Evolutionary conservation across 148 eudicot genomes (phyloP).

Genomic region (Camellia sinensis): DNA sequence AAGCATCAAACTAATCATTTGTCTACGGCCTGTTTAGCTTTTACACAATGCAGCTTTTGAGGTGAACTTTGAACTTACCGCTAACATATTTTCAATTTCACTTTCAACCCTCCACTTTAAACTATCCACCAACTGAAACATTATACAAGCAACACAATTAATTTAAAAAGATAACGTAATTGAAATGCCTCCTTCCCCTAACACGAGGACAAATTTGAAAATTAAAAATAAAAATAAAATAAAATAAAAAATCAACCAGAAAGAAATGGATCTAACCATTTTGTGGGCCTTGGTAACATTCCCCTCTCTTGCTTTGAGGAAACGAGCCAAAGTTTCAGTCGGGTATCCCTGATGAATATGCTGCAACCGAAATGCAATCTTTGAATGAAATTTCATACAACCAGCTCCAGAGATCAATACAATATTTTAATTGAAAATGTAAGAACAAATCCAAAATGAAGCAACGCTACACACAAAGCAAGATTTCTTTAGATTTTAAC

Average conservation of each 20-base stretch:
- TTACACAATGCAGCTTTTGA: background rate
- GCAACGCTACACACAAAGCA: background rate
- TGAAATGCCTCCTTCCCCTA: background rate
- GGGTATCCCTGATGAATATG: slow-evolving; percentile 67
- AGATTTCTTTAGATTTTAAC: background rate
- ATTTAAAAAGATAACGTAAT: background rate
- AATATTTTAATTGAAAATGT: background rate
- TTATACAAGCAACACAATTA: slow-evolving; percentile 6
- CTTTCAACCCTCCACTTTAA: slow-evolving; percentile 55
- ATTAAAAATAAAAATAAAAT: background rate
- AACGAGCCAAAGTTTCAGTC: slow-evolving; percentile 45
- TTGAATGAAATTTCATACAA: slow-evolving; percentile 8
- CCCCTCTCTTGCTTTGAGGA: slow-evolving; percentile 68
- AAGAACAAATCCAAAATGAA: background rate
- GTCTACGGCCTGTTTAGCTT: too few species aligned
- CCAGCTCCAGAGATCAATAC: background rate
- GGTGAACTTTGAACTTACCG: slow-evolving; percentile 30
- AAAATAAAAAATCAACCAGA: background rate
- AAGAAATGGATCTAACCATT: slow-evolving; percentile 38
- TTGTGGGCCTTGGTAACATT: slow-evolving; percentile 49
- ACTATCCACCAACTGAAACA: slow-evolving; percentile 55
- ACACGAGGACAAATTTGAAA: background rate
- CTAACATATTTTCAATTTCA: slow-evolving; percentile 50
- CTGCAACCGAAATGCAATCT: slow-evolving; percentile 30
- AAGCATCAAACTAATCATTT: too few species aligned